Evolutionary conservation across 1,284 basidiomycete genomes (phyloP).

Genomic region (Lentinula novae-zelandiae): DNA sequence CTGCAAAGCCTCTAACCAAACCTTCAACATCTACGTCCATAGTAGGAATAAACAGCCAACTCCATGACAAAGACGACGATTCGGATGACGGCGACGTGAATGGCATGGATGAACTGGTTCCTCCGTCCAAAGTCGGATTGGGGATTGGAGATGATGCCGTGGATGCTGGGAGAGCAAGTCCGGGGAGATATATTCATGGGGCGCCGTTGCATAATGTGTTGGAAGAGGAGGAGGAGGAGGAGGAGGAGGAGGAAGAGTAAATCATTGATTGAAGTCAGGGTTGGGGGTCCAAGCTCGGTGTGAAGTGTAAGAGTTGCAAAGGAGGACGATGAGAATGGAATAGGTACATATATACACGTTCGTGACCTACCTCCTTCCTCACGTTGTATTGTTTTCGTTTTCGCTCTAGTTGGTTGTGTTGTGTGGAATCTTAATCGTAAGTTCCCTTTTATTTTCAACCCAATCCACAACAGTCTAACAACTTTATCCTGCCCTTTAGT

Average conservation of each 20-base stretch:
- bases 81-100: constrained; percentile 4
- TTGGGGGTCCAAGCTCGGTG: background rate
- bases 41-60: constrained; percentile 2
- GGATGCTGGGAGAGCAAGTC: constrained; percentile 55
- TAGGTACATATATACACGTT: background rate
- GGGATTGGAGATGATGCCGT: constrained; percentile 42
- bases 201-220: constrained; percentile 83
- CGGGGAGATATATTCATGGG: constrained; percentile 79
- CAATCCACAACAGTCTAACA: too few relatives aligned
- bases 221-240: constrained; percentile 78
- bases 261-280: too few relatives aligned
- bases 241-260: constrained; percentile 40
- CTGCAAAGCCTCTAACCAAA: background rate
- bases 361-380: background rate
- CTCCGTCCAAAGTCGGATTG: constrained; percentile 23
- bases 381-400: background rate
- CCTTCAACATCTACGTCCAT: background rate
- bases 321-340: background rate
- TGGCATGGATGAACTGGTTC: constrained; percentile 19
- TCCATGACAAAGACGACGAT: constrained; percentile 4
- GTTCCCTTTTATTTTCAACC: too few relatives aligned
- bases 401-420: too few relatives aligned
- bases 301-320: background rate
- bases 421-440: too few relatives aligned
- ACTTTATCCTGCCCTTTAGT: too few relatives aligned